Percentiles rank a stretch among this genome's conserved stretches.
These are phyloP conservation scores for Colletotrichum sp. DNA, from an alignment of 2,329 filamentous ascomycete genomes.

Conservation along the genomic window DNA sequence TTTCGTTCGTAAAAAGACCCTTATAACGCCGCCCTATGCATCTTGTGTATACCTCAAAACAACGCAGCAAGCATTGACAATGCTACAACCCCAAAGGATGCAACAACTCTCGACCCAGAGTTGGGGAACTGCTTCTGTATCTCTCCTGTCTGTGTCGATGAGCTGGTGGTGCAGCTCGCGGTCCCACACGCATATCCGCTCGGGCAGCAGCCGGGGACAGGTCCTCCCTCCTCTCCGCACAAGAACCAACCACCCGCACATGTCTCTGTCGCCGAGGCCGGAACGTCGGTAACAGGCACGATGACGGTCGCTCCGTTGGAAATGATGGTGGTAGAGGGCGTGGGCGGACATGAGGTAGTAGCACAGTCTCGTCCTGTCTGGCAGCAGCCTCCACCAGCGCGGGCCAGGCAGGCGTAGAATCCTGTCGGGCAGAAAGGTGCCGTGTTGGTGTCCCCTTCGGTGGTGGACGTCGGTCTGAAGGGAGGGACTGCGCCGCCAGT, in stretches of 20 bases:
- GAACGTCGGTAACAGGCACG: conserved; percentile 59
- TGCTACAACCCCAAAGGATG: neutral
- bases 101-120: neutral
- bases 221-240: conserved; percentile 60
- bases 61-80: neutral
- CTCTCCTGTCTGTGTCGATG: conserved; percentile 58
- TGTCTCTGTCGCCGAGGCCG: conserved; percentile 44
- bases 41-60: neutral
- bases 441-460: conserved; percentile 33
- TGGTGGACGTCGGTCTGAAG: conserved; percentile 49
- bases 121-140: conserved; percentile 59
- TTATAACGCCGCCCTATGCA: conserved; percentile 13
- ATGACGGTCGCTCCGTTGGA: conserved; percentile 74
- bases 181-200: conserved; percentile 75
- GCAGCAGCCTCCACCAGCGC: conserved; percentile 85
- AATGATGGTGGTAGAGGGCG: conserved; percentile 66
- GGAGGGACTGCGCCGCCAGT: conserved; percentile 49
- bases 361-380: conserved; percentile 86
- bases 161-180: conserved; percentile 69
- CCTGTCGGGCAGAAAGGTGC: conserved; percentile 75
- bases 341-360: conserved; percentile 76
- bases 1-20: neutral
- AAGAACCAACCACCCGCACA: conserved; percentile 86
- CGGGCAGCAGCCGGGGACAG: conserved; percentile 84
- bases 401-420: conserved; percentile 89